Evolutionary conservation across 495 filamentous ascomycete species (phyloP).

Genomic region (Aspergillus bertholletiae): DNA sequence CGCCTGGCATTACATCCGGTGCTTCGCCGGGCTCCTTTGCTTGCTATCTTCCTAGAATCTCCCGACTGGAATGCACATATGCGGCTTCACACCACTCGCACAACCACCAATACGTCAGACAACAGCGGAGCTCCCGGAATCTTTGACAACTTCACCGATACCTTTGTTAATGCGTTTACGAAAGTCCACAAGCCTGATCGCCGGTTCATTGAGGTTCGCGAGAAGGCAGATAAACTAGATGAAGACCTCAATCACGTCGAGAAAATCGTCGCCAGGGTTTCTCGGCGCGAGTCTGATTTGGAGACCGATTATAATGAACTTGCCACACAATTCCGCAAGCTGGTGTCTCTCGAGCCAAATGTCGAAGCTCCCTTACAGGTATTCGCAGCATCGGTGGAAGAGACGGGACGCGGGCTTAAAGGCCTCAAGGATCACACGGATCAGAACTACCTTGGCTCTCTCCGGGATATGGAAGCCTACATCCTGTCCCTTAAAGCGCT

Average conservation of each 20-base stretch:
- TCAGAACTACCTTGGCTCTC: conserved; percentile 86
- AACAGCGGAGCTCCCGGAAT: conserved; percentile 58
- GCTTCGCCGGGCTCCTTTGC: conserved; percentile 74
- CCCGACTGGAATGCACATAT: conserved; percentile 96
- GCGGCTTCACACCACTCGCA: conserved; percentile 66
- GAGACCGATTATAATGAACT: conserved; percentile 88
- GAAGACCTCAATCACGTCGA: conserved; percentile 91
- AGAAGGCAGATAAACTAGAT: conserved; percentile 91
- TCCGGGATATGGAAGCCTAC: conserved; percentile 93
- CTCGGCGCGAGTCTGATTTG: conserved; percentile 81
- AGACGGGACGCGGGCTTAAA: conserved; percentile 70
- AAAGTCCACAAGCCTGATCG: conserved; percentile 95
- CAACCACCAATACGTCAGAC: conserved; percentile 49
- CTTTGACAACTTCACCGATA: conserved; percentile 91
- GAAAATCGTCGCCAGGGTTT: conserved; percentile 86
- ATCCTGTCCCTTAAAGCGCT: conserved; percentile 77
- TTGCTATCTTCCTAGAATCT: conserved; percentile 87
- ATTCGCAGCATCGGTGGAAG: conserved; percentile 82
- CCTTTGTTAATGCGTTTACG: conserved; percentile 95
- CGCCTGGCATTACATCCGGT: conserved; percentile 85
- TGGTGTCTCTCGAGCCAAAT: conserved; percentile 84
- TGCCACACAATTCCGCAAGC: conserved; percentile 88
- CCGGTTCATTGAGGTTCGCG: conserved; percentile 89
- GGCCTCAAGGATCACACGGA: conserved; percentile 87
- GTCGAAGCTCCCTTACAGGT: conserved; percentile 74